Conservation (phyloP, 805 yeast genomes). For the Scheffersomyces spartinae region DNA sequence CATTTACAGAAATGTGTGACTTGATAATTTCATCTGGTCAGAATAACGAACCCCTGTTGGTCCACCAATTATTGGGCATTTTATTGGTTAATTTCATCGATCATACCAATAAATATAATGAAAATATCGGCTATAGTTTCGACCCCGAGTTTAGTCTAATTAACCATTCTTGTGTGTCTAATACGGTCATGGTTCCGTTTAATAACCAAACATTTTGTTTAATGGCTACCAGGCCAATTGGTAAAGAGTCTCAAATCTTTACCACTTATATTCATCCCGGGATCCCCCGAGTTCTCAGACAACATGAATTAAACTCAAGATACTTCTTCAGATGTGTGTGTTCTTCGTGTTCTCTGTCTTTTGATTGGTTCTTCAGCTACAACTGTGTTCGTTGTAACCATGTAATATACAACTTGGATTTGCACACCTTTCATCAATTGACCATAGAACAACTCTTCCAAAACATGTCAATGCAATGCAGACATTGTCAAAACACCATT, state of each 20-base stretch:
- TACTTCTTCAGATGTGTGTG: conserved; percentile 9
- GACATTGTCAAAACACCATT: neutral
- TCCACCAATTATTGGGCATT: conserved; percentile 3
- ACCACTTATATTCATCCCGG: conserved; percentile 6
- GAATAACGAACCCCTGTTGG: neutral
- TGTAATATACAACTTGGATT: conserved; percentile 1
- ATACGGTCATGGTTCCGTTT: conserved; percentile 3
- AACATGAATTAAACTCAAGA: conserved; percentile 4
- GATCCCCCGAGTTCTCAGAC: conserved; percentile 7
- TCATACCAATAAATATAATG: conserved; percentile 3
- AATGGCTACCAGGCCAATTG: conserved; percentile 4
- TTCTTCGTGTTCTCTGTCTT: conserved; percentile 2
- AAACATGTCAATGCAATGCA: neutral
- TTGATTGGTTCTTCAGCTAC: conserved; percentile 8
- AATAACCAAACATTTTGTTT: conserved; percentile 1
- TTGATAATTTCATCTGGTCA: conserved; percentile 1
- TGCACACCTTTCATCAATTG: too few species aligned
- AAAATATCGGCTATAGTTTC: conserved; percentile 6
- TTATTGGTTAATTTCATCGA: conserved; percentile 5
- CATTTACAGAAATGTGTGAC: too few species aligned
- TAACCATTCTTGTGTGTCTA: conserved; percentile 12
- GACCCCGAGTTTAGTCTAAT: conserved; percentile 8
- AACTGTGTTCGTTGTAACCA: conserved; percentile 5
- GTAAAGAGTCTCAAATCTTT: conserved; percentile 4
- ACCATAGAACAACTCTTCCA: neutral